phyloP scores from a whole-genome alignment of 345 rosid species.

The Rhizophora apiculata region DNA sequence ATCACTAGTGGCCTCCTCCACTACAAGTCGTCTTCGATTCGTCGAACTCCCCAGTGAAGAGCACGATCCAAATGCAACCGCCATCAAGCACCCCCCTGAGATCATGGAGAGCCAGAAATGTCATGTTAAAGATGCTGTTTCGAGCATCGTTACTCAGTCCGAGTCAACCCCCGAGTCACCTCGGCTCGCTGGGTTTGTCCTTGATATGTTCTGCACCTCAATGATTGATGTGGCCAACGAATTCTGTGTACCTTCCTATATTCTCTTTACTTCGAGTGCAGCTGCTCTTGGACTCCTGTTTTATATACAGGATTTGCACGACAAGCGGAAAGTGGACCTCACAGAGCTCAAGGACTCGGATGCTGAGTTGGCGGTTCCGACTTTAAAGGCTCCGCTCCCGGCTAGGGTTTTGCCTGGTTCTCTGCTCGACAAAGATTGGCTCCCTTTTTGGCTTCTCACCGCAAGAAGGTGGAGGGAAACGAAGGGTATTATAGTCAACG shows the following conservation, averaged over 20 bases:
- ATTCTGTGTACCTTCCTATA: slow-evolving; percentile 20
- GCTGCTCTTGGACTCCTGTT: slow-evolving; percentile 7
- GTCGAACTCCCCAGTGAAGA: slow-evolving; percentile 25
- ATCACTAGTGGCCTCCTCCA: slow-evolving; percentile 23
- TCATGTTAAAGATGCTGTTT: slow-evolving; percentile 15
- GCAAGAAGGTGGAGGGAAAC: not conserved
- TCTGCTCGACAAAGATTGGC: not conserved
- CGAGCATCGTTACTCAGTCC: slow-evolving; percentile 1
- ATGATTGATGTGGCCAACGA: slow-evolving; percentile 19
- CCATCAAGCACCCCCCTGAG: not conserved
- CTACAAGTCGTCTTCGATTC: slow-evolving; percentile 29
- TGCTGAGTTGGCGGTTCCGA: slow-evolving; percentile 5
- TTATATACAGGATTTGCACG: slow-evolving; percentile 3
- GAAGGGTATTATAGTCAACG: slow-evolving; percentile 9
- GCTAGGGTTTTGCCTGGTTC: not conserved
- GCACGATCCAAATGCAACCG: not conserved
- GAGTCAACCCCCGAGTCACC: not conserved
- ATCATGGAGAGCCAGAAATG: slow-evolving; percentile 19
- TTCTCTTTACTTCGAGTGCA: slow-evolving; percentile 14
- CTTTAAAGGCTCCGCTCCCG: not conserved
- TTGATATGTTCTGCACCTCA: slow-evolving; percentile 20
- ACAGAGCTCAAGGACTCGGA: slow-evolving; percentile 10
- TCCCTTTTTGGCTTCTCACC: not conserved
- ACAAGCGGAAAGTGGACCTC: slow-evolving; percentile 1
- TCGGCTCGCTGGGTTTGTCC: slow-evolving; percentile 12